These are phyloP conservation scores for Pezicula neosporulosa DNA, from an alignment of 2,329 filamentous ascomycete species.

Conservation along the genomic window DNA sequence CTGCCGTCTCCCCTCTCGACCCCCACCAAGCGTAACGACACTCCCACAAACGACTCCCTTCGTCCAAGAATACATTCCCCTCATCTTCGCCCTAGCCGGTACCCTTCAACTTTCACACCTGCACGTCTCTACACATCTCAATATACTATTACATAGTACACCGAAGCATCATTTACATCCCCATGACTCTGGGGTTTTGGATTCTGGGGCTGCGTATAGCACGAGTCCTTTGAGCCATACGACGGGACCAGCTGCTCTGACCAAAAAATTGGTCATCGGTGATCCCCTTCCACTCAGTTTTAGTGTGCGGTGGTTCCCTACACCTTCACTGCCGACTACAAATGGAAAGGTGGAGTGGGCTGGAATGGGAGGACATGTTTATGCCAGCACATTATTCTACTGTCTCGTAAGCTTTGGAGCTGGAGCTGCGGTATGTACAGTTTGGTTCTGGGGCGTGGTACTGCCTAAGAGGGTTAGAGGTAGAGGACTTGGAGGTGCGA, in stretches of 20 bases:
- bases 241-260: conserved; percentile 41
- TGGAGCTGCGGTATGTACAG: conserved; percentile 48
- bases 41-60: conserved; percentile 36
- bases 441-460: conserved; percentile 59
- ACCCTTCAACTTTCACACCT: conserved; percentile 86
- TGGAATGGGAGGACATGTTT: conserved; percentile 61
- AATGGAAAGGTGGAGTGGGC: conserved; percentile 63
- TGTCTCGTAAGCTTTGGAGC: conserved; percentile 55
- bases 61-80: conserved; percentile 67
- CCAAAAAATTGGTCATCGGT: conserved; percentile 75
- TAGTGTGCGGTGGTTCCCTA: conserved; percentile 83
- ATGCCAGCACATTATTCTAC: conserved; percentile 62
- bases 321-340: conserved; percentile 64
- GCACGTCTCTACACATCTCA: conserved; percentile 86
- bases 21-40: conserved; percentile 45
- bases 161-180: conserved; percentile 60
- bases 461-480: conserved; percentile 41
- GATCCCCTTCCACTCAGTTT: conserved; percentile 78
- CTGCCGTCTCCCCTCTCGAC: conserved; percentile 83
- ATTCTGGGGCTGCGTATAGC: conserved; percentile 84
- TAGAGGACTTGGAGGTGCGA: conserved; percentile 15
- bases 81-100: conserved; percentile 85
- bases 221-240: conserved; percentile 65
- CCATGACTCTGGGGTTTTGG: conserved; percentile 73
- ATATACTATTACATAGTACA: conserved; percentile 72